Percentiles rank a stretch among this genome's conserved stretches.
Conservation (phyloP, 1,284 basidiomycete genomes). For the Chalciporus piperatoides region DNA sequence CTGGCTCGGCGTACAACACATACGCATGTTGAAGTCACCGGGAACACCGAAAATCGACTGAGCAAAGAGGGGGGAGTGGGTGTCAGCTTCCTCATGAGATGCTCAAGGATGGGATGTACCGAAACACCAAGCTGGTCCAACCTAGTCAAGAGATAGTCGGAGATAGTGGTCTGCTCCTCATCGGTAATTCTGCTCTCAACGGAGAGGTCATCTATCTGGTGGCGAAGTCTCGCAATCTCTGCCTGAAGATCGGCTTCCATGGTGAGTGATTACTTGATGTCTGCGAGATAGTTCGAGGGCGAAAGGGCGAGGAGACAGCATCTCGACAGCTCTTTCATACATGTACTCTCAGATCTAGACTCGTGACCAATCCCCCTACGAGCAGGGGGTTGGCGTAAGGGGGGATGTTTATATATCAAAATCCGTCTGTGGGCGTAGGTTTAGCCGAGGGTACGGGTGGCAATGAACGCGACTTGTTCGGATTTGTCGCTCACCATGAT, state of each 20-base stretch:
- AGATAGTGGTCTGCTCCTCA: slow-evolving; percentile 53
- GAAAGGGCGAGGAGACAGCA: not conserved
- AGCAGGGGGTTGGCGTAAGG: no score
- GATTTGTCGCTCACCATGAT: no score
- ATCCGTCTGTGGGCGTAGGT: no score
- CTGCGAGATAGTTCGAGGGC: not conserved
- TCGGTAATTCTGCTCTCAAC: slow-evolving; percentile 24
- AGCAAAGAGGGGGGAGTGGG: slow-evolving; percentile 8
- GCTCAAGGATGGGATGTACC: slow-evolving; percentile 34
- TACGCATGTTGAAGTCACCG: slow-evolving; percentile 88
- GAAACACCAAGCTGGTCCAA: slow-evolving; percentile 65
- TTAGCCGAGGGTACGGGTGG: no score
- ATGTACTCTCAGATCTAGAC: not conserved
- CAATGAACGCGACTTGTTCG: no score
- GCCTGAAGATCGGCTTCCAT: slow-evolving; percentile 41
- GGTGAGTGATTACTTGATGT: not conserved
- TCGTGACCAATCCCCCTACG: no score
- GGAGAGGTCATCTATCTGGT: slow-evolving; percentile 47
- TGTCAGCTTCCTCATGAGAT: not conserved
- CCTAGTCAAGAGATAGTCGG: slow-evolving; percentile 69
- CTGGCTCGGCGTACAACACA: slow-evolving; percentile 1
- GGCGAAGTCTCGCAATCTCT: slow-evolving; percentile 52
- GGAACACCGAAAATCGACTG: slow-evolving; percentile 84
- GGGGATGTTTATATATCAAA: no score
- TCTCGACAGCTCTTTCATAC: not conserved